These are phyloP conservation scores for Leccinum subgranulosum DNA, from an alignment of 768 basidiomycete genomes.

Conservation along the genomic window DNA sequence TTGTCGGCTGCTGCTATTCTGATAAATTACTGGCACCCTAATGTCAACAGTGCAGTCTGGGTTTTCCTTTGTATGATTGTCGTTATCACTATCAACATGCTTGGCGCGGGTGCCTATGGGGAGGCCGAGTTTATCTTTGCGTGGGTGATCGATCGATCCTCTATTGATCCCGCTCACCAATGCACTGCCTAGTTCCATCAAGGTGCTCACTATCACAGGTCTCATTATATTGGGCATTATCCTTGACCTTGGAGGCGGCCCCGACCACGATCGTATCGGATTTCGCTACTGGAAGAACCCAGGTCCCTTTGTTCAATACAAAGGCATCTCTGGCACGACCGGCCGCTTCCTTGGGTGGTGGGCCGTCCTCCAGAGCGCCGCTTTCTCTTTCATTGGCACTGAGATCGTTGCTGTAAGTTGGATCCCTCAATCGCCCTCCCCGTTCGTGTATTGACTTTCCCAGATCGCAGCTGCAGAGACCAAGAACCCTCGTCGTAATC, in stretches of 20 bases:
- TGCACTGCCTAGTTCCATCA: conserved; percentile 56
- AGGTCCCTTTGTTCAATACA: background rate
- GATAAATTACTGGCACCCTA: conserved; percentile 66
- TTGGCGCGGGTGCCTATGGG: conserved; percentile 76
- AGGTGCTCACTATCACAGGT: conserved; percentile 79
- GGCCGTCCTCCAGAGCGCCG: background rate
- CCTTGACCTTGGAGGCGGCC: no score
- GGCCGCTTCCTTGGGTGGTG: background rate
- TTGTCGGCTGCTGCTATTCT: conserved; percentile 60
- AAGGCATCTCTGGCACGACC: background rate
- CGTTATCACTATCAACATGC: conserved; percentile 70
- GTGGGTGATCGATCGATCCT: conserved; percentile 27
- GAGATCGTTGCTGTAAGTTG: background rate
- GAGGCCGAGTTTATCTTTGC: conserved; percentile 88
- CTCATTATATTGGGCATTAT: conserved; percentile 66
- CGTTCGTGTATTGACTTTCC: background rate
- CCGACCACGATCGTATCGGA: conserved; percentile 64
- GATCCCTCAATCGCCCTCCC: background rate
- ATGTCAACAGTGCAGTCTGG: conserved; percentile 70
- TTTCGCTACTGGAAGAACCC: conserved; percentile 13
- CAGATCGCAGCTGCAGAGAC: background rate
- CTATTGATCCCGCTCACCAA: background rate
- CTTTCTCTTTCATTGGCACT: background rate
- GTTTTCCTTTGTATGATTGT: conserved; percentile 75
- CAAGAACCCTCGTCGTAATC: background rate